phyloP scores from a whole-genome alignment of 2,329 filamentous ascomycete species.

The Lachnellula suecica region DNA sequence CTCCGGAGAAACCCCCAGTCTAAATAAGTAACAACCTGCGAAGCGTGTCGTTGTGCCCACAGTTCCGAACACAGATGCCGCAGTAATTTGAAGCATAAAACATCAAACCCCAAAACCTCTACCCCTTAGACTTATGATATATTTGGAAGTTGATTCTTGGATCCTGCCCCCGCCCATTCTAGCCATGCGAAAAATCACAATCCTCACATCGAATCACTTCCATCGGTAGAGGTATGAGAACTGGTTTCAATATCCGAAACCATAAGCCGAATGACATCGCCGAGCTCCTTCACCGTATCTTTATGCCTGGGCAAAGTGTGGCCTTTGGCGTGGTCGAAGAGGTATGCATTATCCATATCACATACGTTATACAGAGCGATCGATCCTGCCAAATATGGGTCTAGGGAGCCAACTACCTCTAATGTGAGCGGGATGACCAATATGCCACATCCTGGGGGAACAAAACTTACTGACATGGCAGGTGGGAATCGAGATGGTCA shows the following conservation, averaged over 20 bases:
- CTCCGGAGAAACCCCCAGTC: too few species aligned
- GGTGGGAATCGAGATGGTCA: constrained; percentile 51
- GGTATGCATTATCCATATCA: constrained; percentile 56
- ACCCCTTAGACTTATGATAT: too few species aligned
- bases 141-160: too few species aligned
- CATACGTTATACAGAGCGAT: constrained; percentile 66
- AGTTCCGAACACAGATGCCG: too few species aligned
- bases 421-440: constrained; percentile 14
- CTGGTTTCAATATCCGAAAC: constrained; percentile 11
- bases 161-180: background rate
- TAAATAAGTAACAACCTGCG: too few species aligned
- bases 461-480: constrained; percentile 48
- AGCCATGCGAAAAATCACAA: background rate
- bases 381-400: constrained; percentile 62
- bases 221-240: background rate
- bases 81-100: too few species aligned
- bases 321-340: constrained; percentile 66
- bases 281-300: constrained; percentile 35
- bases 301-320: constrained; percentile 59
- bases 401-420: constrained; percentile 48
- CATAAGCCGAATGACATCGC: constrained; percentile 27
- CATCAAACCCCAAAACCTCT: too few species aligned
- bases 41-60: too few species aligned
- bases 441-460: background rate
- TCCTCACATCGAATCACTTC: background rate